Conservation (phyloP, 768 basidiomycete genomes). For the Podaxis sp. region DNA sequence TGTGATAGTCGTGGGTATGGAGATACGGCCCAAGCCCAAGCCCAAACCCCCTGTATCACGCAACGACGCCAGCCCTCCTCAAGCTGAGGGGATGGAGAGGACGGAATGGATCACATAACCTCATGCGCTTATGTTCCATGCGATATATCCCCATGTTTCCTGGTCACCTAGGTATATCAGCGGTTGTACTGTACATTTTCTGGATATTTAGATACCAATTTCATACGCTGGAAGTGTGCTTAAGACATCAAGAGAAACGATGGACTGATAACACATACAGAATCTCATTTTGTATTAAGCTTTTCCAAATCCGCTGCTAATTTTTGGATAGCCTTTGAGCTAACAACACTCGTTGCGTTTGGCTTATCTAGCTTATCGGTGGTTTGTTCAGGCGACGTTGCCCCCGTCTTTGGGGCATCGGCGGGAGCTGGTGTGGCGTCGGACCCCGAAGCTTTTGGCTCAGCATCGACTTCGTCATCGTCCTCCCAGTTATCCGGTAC, state of each 20-base stretch:
- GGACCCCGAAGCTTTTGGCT: slow-evolving; percentile 26
- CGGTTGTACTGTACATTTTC: slow-evolving; percentile 12
- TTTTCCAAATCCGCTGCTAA: slow-evolving; percentile 56
- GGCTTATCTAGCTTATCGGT: slow-evolving; percentile 13
- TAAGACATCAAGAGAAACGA: slow-evolving; percentile 18
- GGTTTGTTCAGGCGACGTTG: slow-evolving; percentile 2
- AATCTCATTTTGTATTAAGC: slow-evolving; percentile 51
- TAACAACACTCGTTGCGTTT: slow-evolving; percentile 16
- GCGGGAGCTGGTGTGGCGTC: slow-evolving; percentile 21
- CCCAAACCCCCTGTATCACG: slow-evolving; percentile 24
- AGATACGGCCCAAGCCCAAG: slow-evolving; percentile 51
- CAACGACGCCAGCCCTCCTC: slow-evolving; percentile 27
- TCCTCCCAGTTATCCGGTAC: slow-evolving; percentile 84
- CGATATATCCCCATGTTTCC: slow-evolving; percentile 1
- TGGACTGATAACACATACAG: slow-evolving; percentile 27
- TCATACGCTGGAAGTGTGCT: slow-evolving; percentile 8
- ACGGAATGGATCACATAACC: slow-evolving; percentile 33
- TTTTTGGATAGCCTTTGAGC: slow-evolving; percentile 22
- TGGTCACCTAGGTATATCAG: slow-evolving; percentile 3
- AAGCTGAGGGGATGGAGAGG: slow-evolving; percentile 33
- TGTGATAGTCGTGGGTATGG: slow-evolving; percentile 70
- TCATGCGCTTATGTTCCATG: not conserved
- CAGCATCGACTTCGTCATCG: slow-evolving; percentile 50
- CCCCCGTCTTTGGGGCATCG: slow-evolving; percentile 21
- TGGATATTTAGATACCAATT: slow-evolving; percentile 7